A percentile compares a stretch with the other conserved stretches of the same genome.
Evolutionary conservation across 805 yeast species (phyloP).

Genomic region (Debaryomyces prosopidis): DNA sequence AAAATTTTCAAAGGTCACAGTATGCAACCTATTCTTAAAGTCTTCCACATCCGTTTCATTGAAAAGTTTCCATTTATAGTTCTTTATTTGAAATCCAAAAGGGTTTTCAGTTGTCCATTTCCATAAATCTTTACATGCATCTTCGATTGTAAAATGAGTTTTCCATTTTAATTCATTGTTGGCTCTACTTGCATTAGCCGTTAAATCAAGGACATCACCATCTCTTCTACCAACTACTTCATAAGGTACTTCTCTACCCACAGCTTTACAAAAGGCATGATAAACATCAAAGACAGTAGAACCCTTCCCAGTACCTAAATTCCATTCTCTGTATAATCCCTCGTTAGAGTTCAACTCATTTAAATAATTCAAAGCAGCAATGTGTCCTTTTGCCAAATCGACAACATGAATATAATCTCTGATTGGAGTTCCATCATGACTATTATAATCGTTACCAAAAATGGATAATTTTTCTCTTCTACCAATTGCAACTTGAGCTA

Average conservation of each 20-base stretch:
- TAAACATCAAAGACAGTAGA: constrained; percentile 73
- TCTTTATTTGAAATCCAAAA: constrained; percentile 47
- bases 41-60: constrained; percentile 11
- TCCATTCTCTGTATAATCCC: constrained; percentile 75
- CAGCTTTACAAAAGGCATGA: constrained; percentile 62
- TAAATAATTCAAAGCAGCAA: constrained; percentile 66
- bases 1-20: constrained; percentile 30
- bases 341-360: constrained; percentile 21
- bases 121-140: constrained; percentile 76
- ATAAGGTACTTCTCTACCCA: constrained; percentile 63
- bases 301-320: constrained; percentile 81
- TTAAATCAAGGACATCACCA: constrained; percentile 76
- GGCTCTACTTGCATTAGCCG: constrained; percentile 72
- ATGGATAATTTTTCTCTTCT: constrained; percentile 65
- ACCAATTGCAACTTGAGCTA: constrained; percentile 78
- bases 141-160: constrained; percentile 53
- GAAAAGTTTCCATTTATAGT: constrained; percentile 35
- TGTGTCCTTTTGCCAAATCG: constrained; percentile 76
- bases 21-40: constrained; percentile 36
- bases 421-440: constrained; percentile 79
- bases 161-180: constrained; percentile 65
- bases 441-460: constrained; percentile 70
- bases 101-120: constrained; percentile 74
- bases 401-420: constrained; percentile 81
- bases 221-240: constrained; percentile 66